Percentiles rank a stretch among this genome's conserved stretches.
phyloP scores from a whole-genome alignment of 2,329 filamentous ascomycete genomes.

The Aspergillus ibericus region DNA sequence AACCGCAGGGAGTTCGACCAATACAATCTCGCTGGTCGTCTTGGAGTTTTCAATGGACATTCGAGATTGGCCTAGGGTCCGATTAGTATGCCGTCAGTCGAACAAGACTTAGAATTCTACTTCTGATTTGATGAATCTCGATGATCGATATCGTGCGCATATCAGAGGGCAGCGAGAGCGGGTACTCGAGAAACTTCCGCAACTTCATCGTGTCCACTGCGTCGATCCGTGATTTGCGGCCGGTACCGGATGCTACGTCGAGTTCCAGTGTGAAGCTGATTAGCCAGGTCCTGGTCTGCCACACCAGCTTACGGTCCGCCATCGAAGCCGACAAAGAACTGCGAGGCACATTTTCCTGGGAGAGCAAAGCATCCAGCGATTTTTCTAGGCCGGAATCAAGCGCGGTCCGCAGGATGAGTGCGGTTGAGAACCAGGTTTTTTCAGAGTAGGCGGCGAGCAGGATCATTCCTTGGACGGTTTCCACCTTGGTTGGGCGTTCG shows the following conservation, averaged over 20 bases:
- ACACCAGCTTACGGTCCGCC: conserved; percentile 36
- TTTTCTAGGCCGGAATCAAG: conserved; percentile 38
- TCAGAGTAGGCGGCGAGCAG: conserved; percentile 38
- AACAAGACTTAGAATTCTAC: conserved; percentile 11
- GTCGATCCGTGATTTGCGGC: conserved; percentile 35
- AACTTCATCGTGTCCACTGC: conserved; percentile 36
- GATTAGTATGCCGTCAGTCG: neutral
- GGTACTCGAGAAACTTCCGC: conserved; percentile 36
- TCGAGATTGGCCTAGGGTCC: conserved; percentile 25
- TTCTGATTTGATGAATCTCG: conserved; percentile 38
- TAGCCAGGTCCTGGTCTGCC: conserved; percentile 38
- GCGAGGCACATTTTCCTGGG: conserved; percentile 32
- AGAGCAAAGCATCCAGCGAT: conserved; percentile 33
- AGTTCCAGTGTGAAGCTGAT: conserved; percentile 37
- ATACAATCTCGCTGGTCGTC: conserved; percentile 27
- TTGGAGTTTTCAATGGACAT: conserved; percentile 30
- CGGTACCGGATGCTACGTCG: conserved; percentile 37
- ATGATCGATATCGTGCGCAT: conserved; percentile 38
- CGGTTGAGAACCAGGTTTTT: conserved; percentile 40
- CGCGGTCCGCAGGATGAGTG: conserved; percentile 37
- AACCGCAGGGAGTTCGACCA: conserved; percentile 30
- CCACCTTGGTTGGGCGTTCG: conserved; percentile 36
- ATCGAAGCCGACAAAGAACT: conserved; percentile 36
- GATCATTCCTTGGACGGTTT: conserved; percentile 40
- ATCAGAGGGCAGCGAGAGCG: conserved; percentile 35